phyloP scores from a whole-genome alignment of 1,284 basidiomycete species.

The Tilletia caries region DNA sequence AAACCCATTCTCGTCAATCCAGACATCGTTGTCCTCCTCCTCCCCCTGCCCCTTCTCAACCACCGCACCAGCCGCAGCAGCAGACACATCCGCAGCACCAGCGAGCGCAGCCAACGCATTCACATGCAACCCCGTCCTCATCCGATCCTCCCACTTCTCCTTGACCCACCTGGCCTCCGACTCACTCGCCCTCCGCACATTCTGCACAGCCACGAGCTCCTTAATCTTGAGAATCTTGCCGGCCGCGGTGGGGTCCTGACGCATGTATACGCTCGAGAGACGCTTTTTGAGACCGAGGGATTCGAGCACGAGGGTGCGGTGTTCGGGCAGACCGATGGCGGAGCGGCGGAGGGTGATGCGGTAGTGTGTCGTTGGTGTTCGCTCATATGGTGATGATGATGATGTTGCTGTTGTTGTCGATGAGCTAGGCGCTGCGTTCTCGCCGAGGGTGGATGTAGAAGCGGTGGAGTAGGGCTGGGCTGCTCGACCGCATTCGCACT shows the following conservation, averaged over 20 bases:
- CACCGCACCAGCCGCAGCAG: background rate
- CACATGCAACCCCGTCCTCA: background rate
- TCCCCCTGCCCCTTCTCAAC: conserved; percentile 24
- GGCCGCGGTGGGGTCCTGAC: conserved; percentile 68
- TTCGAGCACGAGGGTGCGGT: conserved; percentile 68
- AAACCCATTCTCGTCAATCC: conserved; percentile 48
- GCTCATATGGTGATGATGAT: background rate
- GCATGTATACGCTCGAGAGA: conserved; percentile 75
- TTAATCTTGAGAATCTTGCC: conserved; percentile 78
- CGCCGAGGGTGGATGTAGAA: background rate
- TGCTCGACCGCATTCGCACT: too few relatives aligned
- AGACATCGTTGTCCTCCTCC: too few relatives aligned
- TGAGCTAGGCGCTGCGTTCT: conserved; percentile 2
- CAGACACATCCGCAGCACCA: background rate
- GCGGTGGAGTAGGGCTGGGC: background rate
- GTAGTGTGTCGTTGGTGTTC: conserved; percentile 71
- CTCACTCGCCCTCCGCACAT: conserved; percentile 58
- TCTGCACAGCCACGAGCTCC: conserved; percentile 80
- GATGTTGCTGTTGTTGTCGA: background rate
- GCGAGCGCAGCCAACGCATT: conserved; percentile 20
- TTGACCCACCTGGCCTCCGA: background rate
- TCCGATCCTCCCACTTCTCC: background rate
- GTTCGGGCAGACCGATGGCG: conserved; percentile 71
- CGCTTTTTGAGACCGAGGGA: conserved; percentile 74
- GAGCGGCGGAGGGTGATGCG: conserved; percentile 79